Base-by-base conservation (phyloP, 2,329 filamentous ascomycete genomes). In the Canariomyces notabilis region DNA sequence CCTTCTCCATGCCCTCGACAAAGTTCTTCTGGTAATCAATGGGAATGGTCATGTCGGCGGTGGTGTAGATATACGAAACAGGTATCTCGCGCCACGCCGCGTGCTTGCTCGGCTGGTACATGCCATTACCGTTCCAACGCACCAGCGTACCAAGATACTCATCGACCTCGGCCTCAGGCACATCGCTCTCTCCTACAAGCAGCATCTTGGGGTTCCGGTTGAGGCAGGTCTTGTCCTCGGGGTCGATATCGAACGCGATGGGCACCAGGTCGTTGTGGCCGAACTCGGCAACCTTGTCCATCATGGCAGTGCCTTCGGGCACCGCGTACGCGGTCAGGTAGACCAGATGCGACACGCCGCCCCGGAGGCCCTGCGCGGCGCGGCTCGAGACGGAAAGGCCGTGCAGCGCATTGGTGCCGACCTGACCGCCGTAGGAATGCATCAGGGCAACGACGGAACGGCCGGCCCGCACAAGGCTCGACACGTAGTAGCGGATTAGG, bases 371-470 rank as follows among this genome's bases (percentile, higher is more conserved):
- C 14, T 47, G n/a, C n/a, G 40, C 31, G 2, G 49, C 34, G 7
- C 54, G 54, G 9, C 44, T 19, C 6, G 53, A 41, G 2, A 34
- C 5, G 6, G 57, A 50, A 0, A 63, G 50, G 0, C 55, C 54
- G 39, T 49, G 15, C 0, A 63, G 34, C 1, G 58, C 57, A 29
- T 61, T 61, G 12, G 54, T 52, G 9, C 56, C 55, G 3, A 64
- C 60, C 18, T 59, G 55, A 0, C 60, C 60, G 12, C 60, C 61
- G 35, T 63, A 62, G 1, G 55, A 60, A 23, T 64, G 56, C 46
- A 58, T 45, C 9, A 63, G 22, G 4, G 42, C 53, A 4, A 51
- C 46, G 2, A 60, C 45, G 7, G 23, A 46, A 3, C 50, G 52
- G 2, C 60, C 61, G 0, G 46, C 48, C 1, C 42, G 32, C 4